phyloP scores from a whole-genome alignment of 805 yeast species.

The Sugiyamaella floridensis region DNA sequence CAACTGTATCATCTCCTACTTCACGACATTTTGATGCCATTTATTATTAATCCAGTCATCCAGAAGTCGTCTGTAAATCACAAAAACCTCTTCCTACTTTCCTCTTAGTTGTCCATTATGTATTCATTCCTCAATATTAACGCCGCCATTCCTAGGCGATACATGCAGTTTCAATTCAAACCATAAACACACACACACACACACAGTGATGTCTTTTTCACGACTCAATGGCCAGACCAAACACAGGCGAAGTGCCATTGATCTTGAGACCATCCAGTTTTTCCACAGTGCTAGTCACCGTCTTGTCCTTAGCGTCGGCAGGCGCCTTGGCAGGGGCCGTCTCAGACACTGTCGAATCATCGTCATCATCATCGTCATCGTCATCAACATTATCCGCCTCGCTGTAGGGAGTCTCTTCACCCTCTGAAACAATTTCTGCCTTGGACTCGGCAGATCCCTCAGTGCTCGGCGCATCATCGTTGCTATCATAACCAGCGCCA shows the following conservation, averaged over 20 bases:
- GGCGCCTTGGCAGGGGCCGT: neutral
- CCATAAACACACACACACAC: neutral
- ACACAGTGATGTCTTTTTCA: neutral
- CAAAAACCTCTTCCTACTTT: too few species aligned
- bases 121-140: neutral
- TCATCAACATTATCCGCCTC: constrained; percentile 1
- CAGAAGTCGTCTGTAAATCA: too few species aligned
- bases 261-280: constrained; percentile 3
- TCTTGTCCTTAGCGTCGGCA: neutral
- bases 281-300: neutral
- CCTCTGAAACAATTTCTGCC: neutral
- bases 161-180: neutral
- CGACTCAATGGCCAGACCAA: constrained; percentile 8
- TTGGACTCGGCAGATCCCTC: neutral
- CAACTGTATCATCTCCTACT: too few species aligned
- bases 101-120: neutral
- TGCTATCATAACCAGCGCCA: neutral
- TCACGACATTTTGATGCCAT: too few species aligned
- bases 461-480: neutral
- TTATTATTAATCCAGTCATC: too few species aligned
- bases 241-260: constrained; percentile 1
- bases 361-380: constrained; percentile 3
- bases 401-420: neutral
- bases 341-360: neutral
- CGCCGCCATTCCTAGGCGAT: neutral